phyloP scores from a whole-genome alignment of 2,329 filamentous ascomycete genomes.

The Paraphaeosphaeria minitans region DNA sequence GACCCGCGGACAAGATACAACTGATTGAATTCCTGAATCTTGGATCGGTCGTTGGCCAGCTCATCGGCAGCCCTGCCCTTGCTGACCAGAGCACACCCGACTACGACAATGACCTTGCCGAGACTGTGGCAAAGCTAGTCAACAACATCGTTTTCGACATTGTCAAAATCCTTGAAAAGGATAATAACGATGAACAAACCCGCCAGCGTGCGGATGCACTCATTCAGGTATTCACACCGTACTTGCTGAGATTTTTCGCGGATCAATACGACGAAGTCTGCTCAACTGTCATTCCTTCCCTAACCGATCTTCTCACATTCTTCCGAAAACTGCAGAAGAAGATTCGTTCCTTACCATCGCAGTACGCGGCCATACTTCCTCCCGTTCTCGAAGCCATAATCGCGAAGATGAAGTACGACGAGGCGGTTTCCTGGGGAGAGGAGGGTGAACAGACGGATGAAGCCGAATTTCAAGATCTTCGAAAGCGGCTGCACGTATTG shows the following conservation, averaged over 20 bases:
- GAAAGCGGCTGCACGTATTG: slow-evolving; percentile 85
- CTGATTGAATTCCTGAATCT: slow-evolving; percentile 92
- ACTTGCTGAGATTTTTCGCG: slow-evolving; percentile 90
- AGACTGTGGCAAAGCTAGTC: slow-evolving; percentile 92
- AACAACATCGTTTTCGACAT: slow-evolving; percentile 89
- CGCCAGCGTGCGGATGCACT: slow-evolving; percentile 79
- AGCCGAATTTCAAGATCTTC: slow-evolving; percentile 93
- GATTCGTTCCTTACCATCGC: slow-evolving; percentile 67
- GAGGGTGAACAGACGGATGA: slow-evolving; percentile 96
- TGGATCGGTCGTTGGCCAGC: slow-evolving; percentile 80
- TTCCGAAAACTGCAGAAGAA: slow-evolving; percentile 76
- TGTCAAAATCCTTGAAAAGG: slow-evolving; percentile 81
- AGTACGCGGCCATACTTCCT: slow-evolving; percentile 81
- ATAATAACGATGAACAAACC: slow-evolving; percentile 64
- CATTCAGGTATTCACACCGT: slow-evolving; percentile 81
- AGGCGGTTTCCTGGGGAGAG: slow-evolving; percentile 89
- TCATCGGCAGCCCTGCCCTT: slow-evolving; percentile 81
- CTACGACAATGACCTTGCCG: slow-evolving; percentile 94
- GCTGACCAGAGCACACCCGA: slow-evolving; percentile 77
- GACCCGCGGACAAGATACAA: slow-evolving; percentile 86
- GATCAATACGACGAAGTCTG: slow-evolving; percentile 99
- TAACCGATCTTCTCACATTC: slow-evolving; percentile 90
- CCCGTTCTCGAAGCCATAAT: slow-evolving; percentile 92
- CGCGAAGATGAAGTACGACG: slow-evolving; percentile 95
- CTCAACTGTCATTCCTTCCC: slow-evolving; percentile 89